Base-by-base conservation (phyloP, 768 basidiomycete genomes). In the Amanita jacksonii region DNA sequence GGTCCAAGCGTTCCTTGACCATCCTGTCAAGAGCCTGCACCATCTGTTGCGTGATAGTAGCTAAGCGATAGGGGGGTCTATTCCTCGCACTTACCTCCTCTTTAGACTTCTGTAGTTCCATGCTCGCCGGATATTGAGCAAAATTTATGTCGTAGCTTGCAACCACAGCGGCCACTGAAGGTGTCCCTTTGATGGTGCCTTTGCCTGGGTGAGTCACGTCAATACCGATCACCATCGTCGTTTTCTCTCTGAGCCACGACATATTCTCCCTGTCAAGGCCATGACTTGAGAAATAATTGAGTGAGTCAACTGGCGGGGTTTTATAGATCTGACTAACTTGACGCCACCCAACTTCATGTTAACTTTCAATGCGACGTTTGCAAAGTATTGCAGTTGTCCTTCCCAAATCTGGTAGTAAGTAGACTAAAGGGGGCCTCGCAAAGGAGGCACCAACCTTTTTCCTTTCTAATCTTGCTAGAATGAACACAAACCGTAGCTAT, bases 131-230 rank as follows among this genome's bases (percentile, higher is more conserved):
- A 60, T 71, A 89, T 40, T 88, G 85, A 0, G 72, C 75, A 52
- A 72, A 87, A 2, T 68, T 58, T 3, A 48, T 43, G 52, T 90
- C 87, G 19, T 73, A 65, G 49, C 79, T 89, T 1, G 79, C 88
- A 4, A 89, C 87, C n/a, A 89, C 84, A 4, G 85, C 88, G 0
- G 85, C 85, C 47, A 91, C 81, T 1, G 84, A 86, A 9, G 86
- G 87, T 0, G 82, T 83, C 4, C 85, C 86, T 16, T 69, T 73
- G 49, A 77, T 69, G 46, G 81, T 85, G 1, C 81, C 80, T 4
- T 77, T 79, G 15, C 86, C 82, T 16, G 86, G 85, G 60, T 90
- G 86, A 1, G 84, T 88, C 18, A 85, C 83, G 53, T 74, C 86
- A 54, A 88, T 85, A 1, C 88, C 88, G 8, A 90, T 75, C 16